Evolutionary conservation across 495 filamentous ascomycete genomes (phyloP), one percentile per base, ranked within the genome.

Genomic region (Aspergillus leporis): DNA sequence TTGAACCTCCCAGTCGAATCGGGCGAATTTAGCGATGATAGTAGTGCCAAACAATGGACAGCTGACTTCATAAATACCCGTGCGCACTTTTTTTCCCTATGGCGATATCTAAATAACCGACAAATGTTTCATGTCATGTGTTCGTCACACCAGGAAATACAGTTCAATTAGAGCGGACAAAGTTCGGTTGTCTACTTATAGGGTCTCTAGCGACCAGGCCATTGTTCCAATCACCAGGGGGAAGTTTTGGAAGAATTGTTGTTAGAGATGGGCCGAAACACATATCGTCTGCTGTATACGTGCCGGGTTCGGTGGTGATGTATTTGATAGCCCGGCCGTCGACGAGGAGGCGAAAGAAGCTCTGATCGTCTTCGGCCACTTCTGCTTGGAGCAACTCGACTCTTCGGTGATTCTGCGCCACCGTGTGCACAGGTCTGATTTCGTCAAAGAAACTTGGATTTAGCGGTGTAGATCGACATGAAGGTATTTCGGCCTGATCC

Each of bases 301-400:
- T 63, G 53, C 62, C 67, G 14, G 66, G 66, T n/a, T 70, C 64
- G 12, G 75, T 60, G 51, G 69, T 71, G 61, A 74, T 56, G 51
- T 74, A 75, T 66, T 74, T 70, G 46, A 74, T 61, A 34, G 56
- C 49, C 28, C 54, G 56, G 54, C 51, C 61, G 50, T 74, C 63
- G 32, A 74, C 64, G n/a, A 70, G 56, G 22, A 74, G 41, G 23
- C 67, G 70, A 36, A 72, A 69, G 56, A 58, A 65, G 53, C 68
- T 67, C 53, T 67, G 41, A 32, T 65, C 57, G 22, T 63, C 55
- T 47, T 66, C 66, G 51, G 66, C 70, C 5, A 64, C 66, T 53
- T 69, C 65, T 12, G 65, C 62, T 46, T 68, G 64, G 49, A 70
- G 64, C 28, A 70, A 56, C 56, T 66, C 64, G 30, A 69, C 47